phyloP scores from a whole-genome alignment of 345 rosid species.

The Laguncularia racemosa region DNA sequence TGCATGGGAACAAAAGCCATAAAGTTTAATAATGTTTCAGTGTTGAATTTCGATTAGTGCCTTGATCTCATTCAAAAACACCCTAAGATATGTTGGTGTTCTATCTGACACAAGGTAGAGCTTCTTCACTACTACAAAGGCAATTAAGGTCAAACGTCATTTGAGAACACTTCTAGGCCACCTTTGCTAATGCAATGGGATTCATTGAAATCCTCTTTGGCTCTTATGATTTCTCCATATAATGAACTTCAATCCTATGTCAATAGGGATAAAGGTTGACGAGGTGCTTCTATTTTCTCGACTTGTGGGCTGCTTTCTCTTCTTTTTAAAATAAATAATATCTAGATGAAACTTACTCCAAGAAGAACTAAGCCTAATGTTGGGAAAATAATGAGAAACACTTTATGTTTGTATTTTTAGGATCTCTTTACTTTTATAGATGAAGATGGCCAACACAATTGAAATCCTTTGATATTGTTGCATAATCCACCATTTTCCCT shows the following conservation, averaged over 20 bases:
- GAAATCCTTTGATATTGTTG: no score
- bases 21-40: no score
- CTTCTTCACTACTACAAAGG: conserved; percentile 21
- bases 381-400: no score
- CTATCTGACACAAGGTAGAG: no score
- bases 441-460: conserved; percentile 11
- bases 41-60: no score
- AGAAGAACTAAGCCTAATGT: conserved; percentile 5
- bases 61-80: no score
- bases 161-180: conserved; percentile 22
- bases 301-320: neutral
- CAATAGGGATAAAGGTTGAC: conserved; percentile 11
- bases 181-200: no score
- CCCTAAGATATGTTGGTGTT: no score
- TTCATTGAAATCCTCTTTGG: no score
- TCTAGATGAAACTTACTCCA: conserved; percentile 2
- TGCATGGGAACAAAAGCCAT: no score
- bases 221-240: no score
- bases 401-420: neutral
- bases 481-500: conserved; percentile 14
- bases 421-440: neutral
- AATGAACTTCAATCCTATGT: conserved; percentile 11
- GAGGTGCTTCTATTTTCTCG: no score
- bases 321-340: neutral
- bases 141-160: conserved; percentile 21